Evolutionary conservation across 768 basidiomycete genomes (phyloP), one percentile per base, ranked within the genome.

Genomic region (Vararia minispora): DNA sequence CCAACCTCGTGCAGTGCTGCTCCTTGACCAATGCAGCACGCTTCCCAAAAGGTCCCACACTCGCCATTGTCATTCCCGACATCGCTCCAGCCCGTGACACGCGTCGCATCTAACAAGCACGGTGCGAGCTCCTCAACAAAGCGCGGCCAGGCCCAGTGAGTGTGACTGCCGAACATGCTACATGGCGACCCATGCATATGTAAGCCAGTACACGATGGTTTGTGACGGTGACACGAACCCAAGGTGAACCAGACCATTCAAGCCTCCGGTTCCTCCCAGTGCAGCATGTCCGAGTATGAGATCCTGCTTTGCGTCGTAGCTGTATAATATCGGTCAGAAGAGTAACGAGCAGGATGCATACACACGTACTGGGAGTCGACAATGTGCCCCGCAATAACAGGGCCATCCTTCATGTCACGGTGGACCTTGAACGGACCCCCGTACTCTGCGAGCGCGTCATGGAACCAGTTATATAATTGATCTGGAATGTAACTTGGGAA

Each of bases 71-170:
- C 34, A 22, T 35, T 35, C 12, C 18, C 34, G 16, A 35, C 34
- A 23, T 12, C 13, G 34, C 34, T 35, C 2, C 34, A 23, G 9
- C 11, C 16, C 11, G 34, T 35, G 22, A 35, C 34, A 9, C 34
- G 17, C 18, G 17, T 35, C 11, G 34, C 17, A 23, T 35, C 34
- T 4, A 35, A 23, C 4, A 35, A 24, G 22, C 17, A 18, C 13
- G 34, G 34, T 2, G 21, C 34, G 8, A 35, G 21, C 22, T 35
- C 34, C 12, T 35, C 34, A 24, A 35, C 9, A 23, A 20, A 20
- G 34, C 34, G 34, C 17, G 34, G 34, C 34, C 34, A 35, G n/a
- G 34, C 34, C 34, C 34, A 35, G 16, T 35, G 34, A 11, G 18
- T 35, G 20, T 35, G 34, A 6, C 18, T 21, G 8, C 34, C 34